Conservation (phyloP, 192 early-diverging fungal species). For the Backusella westeae region DNA sequence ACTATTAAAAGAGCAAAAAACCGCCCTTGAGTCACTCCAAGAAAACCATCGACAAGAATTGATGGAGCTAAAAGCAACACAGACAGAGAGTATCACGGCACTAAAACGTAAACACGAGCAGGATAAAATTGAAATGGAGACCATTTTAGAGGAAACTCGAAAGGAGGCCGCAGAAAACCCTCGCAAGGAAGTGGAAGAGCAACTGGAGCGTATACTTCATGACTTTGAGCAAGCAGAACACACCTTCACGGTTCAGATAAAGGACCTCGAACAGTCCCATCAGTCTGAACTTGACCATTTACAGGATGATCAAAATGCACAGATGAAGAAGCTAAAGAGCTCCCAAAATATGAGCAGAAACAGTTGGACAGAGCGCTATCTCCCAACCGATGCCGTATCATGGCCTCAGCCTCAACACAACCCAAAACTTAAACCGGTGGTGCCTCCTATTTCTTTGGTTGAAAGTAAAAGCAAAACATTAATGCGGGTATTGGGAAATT, state of each 20-base stretch:
- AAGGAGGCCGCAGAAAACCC: not conserved
- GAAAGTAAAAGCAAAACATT: constrained; percentile 10
- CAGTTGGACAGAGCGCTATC: constrained; percentile 12
- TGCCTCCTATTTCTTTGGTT: constrained; percentile 10
- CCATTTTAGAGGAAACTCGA: constrained; percentile 16
- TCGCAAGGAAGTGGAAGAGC: constrained; percentile 13
- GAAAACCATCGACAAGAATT: constrained; percentile 13
- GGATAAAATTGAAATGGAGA: constrained; percentile 25
- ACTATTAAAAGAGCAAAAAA: constrained; percentile 29
- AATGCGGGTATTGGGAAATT: not conserved
- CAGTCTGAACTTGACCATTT: constrained; percentile 20
- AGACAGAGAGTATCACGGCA: constrained; percentile 5
- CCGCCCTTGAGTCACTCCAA: constrained; percentile 2
- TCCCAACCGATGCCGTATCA: constrained; percentile 35
- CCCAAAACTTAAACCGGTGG: constrained; percentile 12
- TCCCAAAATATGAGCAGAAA: constrained; percentile 6
- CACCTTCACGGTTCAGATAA: constrained; percentile 17
- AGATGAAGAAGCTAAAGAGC: constrained; percentile 12
- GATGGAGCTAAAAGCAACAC: constrained; percentile 9
- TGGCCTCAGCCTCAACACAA: constrained; percentile 32
- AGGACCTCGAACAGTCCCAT: constrained; percentile 31
- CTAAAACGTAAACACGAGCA: constrained; percentile 22
- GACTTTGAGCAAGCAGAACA: constrained; percentile 37
- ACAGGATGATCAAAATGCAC: constrained; percentile 18
- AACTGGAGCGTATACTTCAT: constrained; percentile 30